Evolutionary conservation across 768 basidiomycete species (phyloP), one percentile per base, ranked within the genome.

Genomic region (Paxillus rubicundulus): DNA sequence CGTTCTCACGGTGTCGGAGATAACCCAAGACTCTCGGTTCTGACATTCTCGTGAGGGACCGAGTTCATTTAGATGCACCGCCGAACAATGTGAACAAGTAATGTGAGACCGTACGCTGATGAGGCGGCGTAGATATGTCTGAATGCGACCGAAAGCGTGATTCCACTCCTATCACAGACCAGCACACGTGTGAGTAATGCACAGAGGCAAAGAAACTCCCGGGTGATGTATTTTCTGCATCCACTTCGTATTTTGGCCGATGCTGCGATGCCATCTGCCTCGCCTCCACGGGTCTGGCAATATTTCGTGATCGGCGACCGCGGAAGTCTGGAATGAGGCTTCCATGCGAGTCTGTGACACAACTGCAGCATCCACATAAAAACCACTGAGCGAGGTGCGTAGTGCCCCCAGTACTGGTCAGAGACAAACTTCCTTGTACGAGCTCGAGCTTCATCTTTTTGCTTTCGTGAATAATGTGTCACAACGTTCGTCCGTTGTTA

Each of bases 401-500:
- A 50, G 47, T 57, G 45, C 27, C 24, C 37, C 46, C 49, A 58
- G 53, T n/a, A n/a, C n/a, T n/a, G n/a, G n/a, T 53, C 20, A 47
- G 54, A 57, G 37, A 49, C 57, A 57, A 59, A 49, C 55, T 53
- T 54, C 58, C 51, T 61, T 52, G 56, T 36, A 30, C 55, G 46
- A 32, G 41, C 50, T 47, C 58, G 52, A 43, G 49, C 57, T 55
- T 56, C 52, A 53, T 47, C 43, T 58, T 52, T 49, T 48, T 50
- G 50, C 54, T 52, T 50, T 27, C 51, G 49, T 14, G 57, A 58
- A 66, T 63, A 49, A 89, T 89, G 87, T 89, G 87, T 67, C 80
- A 86, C 70, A 88, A 89, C 69, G 87, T 88, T 61, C 45, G 83
- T 73, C 36, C 55, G 30, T 53, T 30, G 38, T 38, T 40, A 45